phyloP scores from a whole-genome alignment of 1,284 basidiomycete species.

The Sanghuangporus baumii region DNA sequence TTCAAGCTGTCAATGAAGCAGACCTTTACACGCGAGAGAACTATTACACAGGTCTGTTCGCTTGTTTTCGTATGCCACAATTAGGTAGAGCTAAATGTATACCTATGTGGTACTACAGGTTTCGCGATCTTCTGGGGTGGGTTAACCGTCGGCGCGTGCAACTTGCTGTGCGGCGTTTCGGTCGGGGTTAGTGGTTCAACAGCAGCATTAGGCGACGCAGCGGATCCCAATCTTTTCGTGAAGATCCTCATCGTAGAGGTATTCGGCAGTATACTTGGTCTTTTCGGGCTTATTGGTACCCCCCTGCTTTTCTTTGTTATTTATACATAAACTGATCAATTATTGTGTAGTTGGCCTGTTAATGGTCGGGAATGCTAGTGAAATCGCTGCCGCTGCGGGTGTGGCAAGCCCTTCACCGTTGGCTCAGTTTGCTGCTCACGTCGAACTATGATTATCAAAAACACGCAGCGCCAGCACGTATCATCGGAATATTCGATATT shows the following conservation, averaged over 20 bases:
- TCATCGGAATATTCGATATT: not conserved
- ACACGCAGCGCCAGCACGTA: not conserved
- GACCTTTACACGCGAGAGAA: constrained; percentile 76
- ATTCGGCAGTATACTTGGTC: constrained; percentile 87
- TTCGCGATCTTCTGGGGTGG: constrained; percentile 95
- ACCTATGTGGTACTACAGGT: constrained; percentile 37
- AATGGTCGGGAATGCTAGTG: constrained; percentile 53
- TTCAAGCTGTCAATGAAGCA: constrained; percentile 53
- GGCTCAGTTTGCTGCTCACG: constrained; percentile 8
- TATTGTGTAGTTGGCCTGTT: constrained; percentile 53
- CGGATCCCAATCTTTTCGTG: constrained; percentile 89
- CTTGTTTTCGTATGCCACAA: not conserved
- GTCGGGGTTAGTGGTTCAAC: constrained; percentile 92
- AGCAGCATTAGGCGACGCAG: constrained; percentile 87
- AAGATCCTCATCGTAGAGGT: constrained; percentile 94
- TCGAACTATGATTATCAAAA: not conserved
- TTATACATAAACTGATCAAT: not conserved
- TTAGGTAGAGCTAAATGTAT: not conserved
- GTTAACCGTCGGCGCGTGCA: constrained; percentile 84
- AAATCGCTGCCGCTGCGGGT: constrained; percentile 35
- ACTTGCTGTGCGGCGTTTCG: constrained; percentile 87
- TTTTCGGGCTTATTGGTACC: constrained; percentile 86
- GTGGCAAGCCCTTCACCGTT: constrained; percentile 10
- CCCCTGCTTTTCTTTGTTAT: not conserved
- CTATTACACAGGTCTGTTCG: constrained; percentile 73